Evolutionary conservation across 2,329 filamentous ascomycete species (phyloP).

Genomic region (Rutstroemia sp.): DNA sequence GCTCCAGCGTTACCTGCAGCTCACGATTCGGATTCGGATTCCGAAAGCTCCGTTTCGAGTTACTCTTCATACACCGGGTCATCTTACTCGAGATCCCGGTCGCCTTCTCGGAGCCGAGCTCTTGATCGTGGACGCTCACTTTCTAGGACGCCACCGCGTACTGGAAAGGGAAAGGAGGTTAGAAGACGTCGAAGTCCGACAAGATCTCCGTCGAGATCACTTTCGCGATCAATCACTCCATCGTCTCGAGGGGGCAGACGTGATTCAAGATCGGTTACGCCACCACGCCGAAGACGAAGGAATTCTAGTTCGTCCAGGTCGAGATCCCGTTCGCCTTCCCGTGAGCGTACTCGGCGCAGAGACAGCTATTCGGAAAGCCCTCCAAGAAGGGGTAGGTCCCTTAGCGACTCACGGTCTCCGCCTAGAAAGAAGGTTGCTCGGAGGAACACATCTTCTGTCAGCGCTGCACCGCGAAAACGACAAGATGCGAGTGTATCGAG

Average conservation of each 20-base stretch:
- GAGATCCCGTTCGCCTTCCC: conserved; percentile 11
- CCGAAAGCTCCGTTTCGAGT: conserved; percentile 58
- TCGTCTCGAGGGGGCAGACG: conserved; percentile 12
- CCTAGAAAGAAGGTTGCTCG: conserved; percentile 12
- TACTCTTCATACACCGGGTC: conserved; percentile 68
- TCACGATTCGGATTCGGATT: conserved; percentile 54
- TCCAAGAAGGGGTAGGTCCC: conserved; percentile 13
- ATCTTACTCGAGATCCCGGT: conserved; percentile 40
- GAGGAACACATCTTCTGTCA: conserved; percentile 23
- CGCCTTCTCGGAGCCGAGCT: background rate
- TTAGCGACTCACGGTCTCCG: conserved; percentile 17
- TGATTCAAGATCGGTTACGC: conserved; percentile 17
- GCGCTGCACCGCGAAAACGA: conserved; percentile 17
- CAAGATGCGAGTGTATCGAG: conserved; percentile 15
- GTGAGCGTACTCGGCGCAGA: conserved; percentile 12
- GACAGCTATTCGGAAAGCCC: conserved; percentile 18
- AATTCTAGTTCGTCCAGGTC: conserved; percentile 16
- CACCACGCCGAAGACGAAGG: conserved; percentile 16
- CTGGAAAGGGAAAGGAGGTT: conserved; percentile 13
- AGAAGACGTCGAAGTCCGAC: conserved; percentile 24
- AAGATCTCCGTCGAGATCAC: conserved; percentile 8
- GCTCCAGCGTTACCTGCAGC: conserved; percentile 57
- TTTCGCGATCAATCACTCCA: conserved; percentile 17
- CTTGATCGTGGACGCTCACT: background rate
- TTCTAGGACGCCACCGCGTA: conserved; percentile 16